Evolutionary conservation across 768 basidiomycete genomes (phyloP).

Genomic region (Trametes punicea): DNA sequence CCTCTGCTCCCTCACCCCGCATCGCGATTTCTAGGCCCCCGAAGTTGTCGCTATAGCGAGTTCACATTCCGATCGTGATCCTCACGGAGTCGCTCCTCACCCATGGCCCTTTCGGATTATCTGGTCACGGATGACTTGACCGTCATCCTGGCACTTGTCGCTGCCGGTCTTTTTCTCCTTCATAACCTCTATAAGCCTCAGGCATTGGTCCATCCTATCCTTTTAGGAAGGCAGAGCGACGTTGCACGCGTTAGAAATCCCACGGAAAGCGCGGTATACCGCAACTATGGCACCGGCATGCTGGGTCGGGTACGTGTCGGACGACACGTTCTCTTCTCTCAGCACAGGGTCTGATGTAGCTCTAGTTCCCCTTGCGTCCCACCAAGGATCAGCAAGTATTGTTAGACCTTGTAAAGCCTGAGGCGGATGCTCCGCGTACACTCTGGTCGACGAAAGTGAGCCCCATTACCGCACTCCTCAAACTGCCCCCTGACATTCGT

Average conservation of each 20-base stretch:
- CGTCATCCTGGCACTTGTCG: conserved; percentile 70
- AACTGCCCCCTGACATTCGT: neutral
- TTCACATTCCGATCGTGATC: neutral
- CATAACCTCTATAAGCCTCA: conserved; percentile 79
- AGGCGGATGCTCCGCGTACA: conserved; percentile 63
- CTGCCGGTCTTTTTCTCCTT: conserved; percentile 71
- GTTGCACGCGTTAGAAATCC: conserved; percentile 77
- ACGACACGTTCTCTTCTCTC: too few species aligned
- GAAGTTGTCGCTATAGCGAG: neutral
- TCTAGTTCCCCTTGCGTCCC: conserved; percentile 70
- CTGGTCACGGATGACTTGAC: conserved; percentile 78
- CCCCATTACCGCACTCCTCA: neutral
- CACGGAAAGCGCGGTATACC: conserved; percentile 82
- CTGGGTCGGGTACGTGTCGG: conserved; percentile 77
- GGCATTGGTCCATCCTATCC: conserved; percentile 88
- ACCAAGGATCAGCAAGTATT: conserved; percentile 68
- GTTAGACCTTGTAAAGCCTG: conserved; percentile 63
- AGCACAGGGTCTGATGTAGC: neutral
- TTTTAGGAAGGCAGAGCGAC: conserved; percentile 90
- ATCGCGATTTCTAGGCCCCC: neutral
- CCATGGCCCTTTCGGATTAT: conserved; percentile 49
- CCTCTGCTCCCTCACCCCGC: neutral
- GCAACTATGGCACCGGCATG: conserved; percentile 85
- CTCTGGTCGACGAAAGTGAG: conserved; percentile 76
- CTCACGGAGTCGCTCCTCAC: neutral